A percentile compares a stretch with the other conserved stretches of the same genome.
These are phyloP conservation scores for Rutstroemia sp. DNA, from an alignment of 2,329 filamentous ascomycete species.

Conservation along the genomic window DNA sequence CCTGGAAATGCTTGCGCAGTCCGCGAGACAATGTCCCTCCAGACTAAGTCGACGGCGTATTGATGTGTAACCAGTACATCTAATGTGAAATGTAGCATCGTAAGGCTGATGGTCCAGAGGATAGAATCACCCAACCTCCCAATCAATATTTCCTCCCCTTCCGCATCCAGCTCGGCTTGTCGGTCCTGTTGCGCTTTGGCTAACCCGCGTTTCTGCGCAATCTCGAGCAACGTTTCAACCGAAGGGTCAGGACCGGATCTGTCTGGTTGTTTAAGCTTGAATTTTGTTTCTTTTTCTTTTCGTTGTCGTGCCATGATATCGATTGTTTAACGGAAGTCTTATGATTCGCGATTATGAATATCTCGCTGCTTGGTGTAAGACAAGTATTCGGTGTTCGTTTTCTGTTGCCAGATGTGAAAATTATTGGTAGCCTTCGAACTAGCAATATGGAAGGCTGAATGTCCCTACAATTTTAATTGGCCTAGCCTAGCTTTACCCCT, in stretches of 20 bases:
- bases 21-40: constrained; percentile 44
- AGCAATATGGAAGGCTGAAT: no score
- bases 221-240: constrained; percentile 63
- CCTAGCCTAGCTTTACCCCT: no score
- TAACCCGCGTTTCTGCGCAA: constrained; percentile 59
- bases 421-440: no score
- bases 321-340: no score
- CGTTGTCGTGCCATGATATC: constrained; percentile 40
- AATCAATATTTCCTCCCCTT: constrained; percentile 22
- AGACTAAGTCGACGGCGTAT: constrained; percentile 61
- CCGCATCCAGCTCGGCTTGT: constrained; percentile 20
- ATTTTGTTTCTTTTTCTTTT: constrained; percentile 38
- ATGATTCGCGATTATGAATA: no score
- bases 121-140: constrained; percentile 38
- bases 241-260: constrained; percentile 48
- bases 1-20: constrained; percentile 46
- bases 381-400: no score
- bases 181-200: constrained; percentile 18
- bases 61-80: constrained; percentile 75
- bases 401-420: no score
- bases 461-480: no score
- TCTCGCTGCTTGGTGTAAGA: no score
- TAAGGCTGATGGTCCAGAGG: constrained; percentile 54
- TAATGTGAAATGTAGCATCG: constrained; percentile 69
- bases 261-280: constrained; percentile 64